Conservation (phyloP, 202 grass and related monocot species). For the Brachypodium distachyon region DNA sequence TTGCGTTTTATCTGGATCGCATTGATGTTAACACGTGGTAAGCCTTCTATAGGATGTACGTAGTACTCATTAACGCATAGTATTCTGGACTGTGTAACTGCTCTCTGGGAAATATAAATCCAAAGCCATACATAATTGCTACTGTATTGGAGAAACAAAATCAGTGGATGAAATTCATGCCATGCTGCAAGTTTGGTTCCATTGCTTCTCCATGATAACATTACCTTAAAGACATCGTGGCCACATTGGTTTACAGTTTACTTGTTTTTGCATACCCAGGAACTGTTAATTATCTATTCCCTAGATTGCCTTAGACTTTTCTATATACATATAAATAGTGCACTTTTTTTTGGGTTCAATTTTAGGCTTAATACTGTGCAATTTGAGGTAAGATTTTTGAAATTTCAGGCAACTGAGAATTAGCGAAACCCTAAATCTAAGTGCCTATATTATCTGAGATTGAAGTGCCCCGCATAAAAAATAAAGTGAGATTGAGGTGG, state of each 20-base stretch:
- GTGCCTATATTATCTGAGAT: neutral
- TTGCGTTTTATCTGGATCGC: neutral
- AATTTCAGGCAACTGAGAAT: neutral
- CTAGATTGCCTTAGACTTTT: too few species aligned
- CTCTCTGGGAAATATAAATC: neutral
- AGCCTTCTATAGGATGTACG: neutral
- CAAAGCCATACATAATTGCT: neutral
- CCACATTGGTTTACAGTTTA: neutral
- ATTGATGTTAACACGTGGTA: neutral
- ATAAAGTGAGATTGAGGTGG: too few species aligned
- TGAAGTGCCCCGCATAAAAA: too few species aligned
- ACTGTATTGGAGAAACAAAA: neutral
- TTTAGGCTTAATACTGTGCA: neutral
- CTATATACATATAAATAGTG: too few species aligned
- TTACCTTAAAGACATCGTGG: neutral
- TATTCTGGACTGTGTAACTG: neutral
- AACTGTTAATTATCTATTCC: neutral
- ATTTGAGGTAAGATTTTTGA: neutral
- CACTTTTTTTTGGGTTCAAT: neutral
- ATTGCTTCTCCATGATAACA: neutral
- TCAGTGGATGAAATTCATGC: neutral
- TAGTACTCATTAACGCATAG: too few species aligned
- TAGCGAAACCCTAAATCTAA: neutral
- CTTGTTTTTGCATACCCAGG: neutral
- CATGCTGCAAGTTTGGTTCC: neutral